Base-by-base conservation (phyloP, 2,329 filamentous ascomycete genomes). In the Exophiala phaeomuriformis region DNA sequence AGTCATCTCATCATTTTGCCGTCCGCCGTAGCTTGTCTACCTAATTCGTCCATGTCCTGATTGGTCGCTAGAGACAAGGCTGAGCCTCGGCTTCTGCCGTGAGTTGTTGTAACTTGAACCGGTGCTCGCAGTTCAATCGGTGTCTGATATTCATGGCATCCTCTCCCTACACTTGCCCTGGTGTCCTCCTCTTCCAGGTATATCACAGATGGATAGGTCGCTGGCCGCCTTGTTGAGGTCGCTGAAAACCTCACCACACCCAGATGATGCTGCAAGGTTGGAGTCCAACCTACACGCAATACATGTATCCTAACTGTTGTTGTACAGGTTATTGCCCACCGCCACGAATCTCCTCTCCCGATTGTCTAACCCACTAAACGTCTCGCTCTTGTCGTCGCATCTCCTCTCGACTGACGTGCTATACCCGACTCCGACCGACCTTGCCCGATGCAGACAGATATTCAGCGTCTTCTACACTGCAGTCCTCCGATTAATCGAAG, bases 391-490 rank as follows among this genome's bases (percentile, higher is more conserved):
- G 4, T 77, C 80, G 0, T 79, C 78, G 10, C 81, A 83, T 56
- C 66, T 84, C 1, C 73, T 84, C 4, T 75, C 75, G 4, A 76
- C 79, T 0, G 79, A 79, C 3, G 77, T 80, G 3, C 72, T 84
- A 56, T 84, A 80, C 79, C 72, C 78, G 27, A 69, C 70, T n/a
- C 74, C 75, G 2, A 71, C 79, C 58, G 77, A 79, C 49, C 68
- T 84, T 9, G 72, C 73, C 40, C 75, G 75, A 5, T 77, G 77
- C 61, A 75, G 80, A 55, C 75, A 75, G 58, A 73, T 82, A 51
- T 71, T 84, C 58, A 77, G 78, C 63, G 75, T 82, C 49, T 84
- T 83, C 67, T 82, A 83, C 64, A 75, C 79, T 4, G 79, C 81
- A 9, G 74, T 78, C 33, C 77, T 78, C 47, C 74, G 77, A 12